These are phyloP conservation scores for Heritiera fomes DNA, from an alignment of 345 rosid genomes.

Conservation along the genomic window DNA sequence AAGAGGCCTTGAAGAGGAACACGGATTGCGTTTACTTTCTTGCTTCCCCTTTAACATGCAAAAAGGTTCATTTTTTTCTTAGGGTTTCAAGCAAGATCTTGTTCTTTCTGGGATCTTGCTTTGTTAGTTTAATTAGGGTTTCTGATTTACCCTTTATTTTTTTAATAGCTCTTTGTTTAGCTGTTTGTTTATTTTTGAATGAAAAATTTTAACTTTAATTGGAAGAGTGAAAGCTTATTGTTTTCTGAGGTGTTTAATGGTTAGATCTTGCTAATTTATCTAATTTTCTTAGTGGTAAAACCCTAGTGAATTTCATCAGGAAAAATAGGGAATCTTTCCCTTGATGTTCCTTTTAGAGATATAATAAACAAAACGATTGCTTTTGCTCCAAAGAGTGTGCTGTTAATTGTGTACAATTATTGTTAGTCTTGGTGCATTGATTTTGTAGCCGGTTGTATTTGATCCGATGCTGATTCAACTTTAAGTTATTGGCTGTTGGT, in stretches of 20 bases:
- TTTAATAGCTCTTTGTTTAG: slow-evolving; percentile 10
- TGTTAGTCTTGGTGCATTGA: not conserved
- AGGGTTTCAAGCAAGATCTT: slow-evolving; percentile 22
- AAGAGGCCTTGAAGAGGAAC: slow-evolving; percentile 83
- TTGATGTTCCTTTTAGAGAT: not conserved
- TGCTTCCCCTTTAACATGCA: slow-evolving; percentile 96
- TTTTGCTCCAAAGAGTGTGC: not conserved
- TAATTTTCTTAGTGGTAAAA: slow-evolving; percentile 1
- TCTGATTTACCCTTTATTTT: slow-evolving; percentile 32
- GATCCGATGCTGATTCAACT: not conserved
- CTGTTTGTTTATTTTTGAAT: not conserved
- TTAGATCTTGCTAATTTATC: slow-evolving; percentile 16
- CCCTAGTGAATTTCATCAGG: not conserved
- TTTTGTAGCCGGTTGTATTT: not conserved
- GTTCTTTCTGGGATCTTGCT: slow-evolving; percentile 12
- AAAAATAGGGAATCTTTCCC: not conserved
- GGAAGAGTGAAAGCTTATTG: not conserved
- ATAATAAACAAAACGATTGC: not conserved
- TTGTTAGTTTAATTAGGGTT: slow-evolving; percentile 31
- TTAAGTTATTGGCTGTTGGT: not conserved
- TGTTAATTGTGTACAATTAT: not conserved
- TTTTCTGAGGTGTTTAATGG: not conserved
- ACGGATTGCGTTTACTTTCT: slow-evolving; percentile 97
- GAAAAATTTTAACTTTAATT: not conserved
- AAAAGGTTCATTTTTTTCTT: slow-evolving; percentile 58